These are phyloP conservation scores for Cupressus sempervirens DNA, from an alignment of 75 land plant species.

Conservation along the genomic window DNA sequence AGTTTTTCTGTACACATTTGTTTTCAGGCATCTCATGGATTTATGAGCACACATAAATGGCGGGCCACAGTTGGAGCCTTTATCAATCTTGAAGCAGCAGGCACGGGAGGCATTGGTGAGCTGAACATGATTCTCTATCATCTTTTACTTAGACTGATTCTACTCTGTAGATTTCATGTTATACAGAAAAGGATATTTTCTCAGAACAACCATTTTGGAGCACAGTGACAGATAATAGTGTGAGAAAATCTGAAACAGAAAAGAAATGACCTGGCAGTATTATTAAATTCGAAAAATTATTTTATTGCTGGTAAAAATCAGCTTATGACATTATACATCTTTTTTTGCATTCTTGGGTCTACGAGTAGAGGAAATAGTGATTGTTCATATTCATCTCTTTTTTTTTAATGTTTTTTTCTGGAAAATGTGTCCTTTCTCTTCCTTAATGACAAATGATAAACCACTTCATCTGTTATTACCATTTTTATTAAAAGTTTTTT, in stretches of 20 bases:
- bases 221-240: not conserved
- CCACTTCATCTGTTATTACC: not conserved
- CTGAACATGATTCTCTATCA: not conserved
- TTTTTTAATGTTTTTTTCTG: not conserved
- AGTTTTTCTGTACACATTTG: not conserved
- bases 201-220: not conserved
- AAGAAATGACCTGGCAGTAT: not conserved
- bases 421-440: not conserved
- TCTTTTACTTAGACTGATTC: not conserved
- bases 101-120: constrained; percentile 82
- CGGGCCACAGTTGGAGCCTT: constrained; percentile 75
- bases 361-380: not conserved
- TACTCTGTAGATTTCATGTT: not conserved
- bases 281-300: not conserved
- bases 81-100: constrained; percentile 89
- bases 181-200: not conserved
- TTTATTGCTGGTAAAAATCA: not conserved
- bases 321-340: not conserved
- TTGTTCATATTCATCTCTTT: not conserved
- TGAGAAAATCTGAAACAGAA: not conserved
- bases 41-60: constrained; percentile 82
- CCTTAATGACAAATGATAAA: not conserved
- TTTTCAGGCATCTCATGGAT: constrained; percentile 86
- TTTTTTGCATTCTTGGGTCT: not conserved
- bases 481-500: not conserved